Conservation (phyloP, 169 alveolate genomes). For the Eimeria brunetti region DNA sequence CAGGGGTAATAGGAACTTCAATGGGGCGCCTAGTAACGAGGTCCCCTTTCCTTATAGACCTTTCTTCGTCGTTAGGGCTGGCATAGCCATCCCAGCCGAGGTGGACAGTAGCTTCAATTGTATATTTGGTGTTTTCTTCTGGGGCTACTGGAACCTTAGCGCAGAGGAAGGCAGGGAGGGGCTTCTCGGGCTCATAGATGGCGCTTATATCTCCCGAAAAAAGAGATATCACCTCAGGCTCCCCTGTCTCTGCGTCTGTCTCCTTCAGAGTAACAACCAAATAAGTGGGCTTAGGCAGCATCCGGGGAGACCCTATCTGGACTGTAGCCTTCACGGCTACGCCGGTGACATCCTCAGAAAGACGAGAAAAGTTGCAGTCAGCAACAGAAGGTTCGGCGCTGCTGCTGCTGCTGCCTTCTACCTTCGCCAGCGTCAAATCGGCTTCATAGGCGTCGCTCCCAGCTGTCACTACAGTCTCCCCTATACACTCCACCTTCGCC, state of each 20-base stretch:
- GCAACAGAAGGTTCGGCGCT: slow-evolving; percentile 43
- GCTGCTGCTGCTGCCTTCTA: slow-evolving; percentile 26
- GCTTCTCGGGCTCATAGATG: slow-evolving; percentile 44
- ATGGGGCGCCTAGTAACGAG: slow-evolving; percentile 5
- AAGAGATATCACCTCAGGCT: slow-evolving; percentile 50
- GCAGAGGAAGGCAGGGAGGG: slow-evolving; percentile 71
- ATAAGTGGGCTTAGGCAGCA: slow-evolving; percentile 65
- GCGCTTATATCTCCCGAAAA: slow-evolving; percentile 59
- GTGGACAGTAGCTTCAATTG: slow-evolving; percentile 46
- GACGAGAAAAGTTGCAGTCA: slow-evolving; percentile 40
- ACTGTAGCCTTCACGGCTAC: slow-evolving; percentile 54
- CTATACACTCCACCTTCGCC: slow-evolving; percentile 62
- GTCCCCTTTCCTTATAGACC: slow-evolving; percentile 58
- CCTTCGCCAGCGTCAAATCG: slow-evolving; percentile 65
- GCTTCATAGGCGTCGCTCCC: slow-evolving; percentile 71
- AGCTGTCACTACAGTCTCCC: slow-evolving; percentile 64
- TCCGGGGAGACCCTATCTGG: not conserved
- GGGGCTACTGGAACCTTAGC: slow-evolving; percentile 43
- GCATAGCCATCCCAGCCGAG: slow-evolving; percentile 69
- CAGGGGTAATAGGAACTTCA: slow-evolving; percentile 46
- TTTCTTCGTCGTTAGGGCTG: slow-evolving; percentile 44
- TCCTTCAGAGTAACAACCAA: slow-evolving; percentile 57
- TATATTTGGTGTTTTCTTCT: slow-evolving; percentile 16
- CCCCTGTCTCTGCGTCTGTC: slow-evolving; percentile 41
- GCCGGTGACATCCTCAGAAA: slow-evolving; percentile 45